Evolutionary conservation across 2,329 filamentous ascomycete genomes (phyloP), one percentile per base, ranked within the genome.

Genomic region (Aspergillus sp.): DNA sequence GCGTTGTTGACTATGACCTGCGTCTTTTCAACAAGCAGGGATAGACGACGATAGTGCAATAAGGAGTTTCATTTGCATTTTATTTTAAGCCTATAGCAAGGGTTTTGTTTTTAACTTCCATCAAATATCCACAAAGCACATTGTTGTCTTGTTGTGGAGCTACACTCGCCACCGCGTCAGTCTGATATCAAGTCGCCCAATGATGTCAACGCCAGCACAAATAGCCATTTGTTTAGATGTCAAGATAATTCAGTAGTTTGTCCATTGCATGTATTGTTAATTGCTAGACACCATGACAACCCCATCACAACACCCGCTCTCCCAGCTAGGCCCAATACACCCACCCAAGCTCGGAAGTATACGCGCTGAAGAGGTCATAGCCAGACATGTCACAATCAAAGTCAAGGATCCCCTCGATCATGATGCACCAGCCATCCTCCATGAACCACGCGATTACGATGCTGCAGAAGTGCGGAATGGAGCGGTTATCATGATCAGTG

Each of bases 1-100:
- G 80, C 44, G 79, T 83, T 13, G 64, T 72, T 20, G 62, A 66
- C 39, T 71, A 71, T 48, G 70, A 72, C 43, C 60, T 13, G 18
- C n/a, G 7, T 20, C 30, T 53, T 8, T 9, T 4, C 9, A 24
- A 24, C 22, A 4, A 11, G 26, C 26, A 11, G 9, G 26, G 1
- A 3, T 11, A 30, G 2, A 11, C 9, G 8, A 24, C n/a, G n/a
- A n/a, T n/a, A n/a, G n/a, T n/a, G n/a, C n/a, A n/a, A n/a, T n/a
- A 24, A 8, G 24, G 7, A 26, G 24, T 3, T 26, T 7, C 24
- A 7, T 2, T 26, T 1, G 7, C 7, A 26, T 26, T 2, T 2
- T 26, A 9, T 26, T 26, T 26, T 26, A 26, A 5, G 7, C 24
- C 8, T 26, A 2, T 26, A 26, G 8, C 24, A 26, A 3, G 2